phyloP scores from a whole-genome alignment of 495 filamentous ascomycete genomes.

The Neurospora intermedia region DNA sequence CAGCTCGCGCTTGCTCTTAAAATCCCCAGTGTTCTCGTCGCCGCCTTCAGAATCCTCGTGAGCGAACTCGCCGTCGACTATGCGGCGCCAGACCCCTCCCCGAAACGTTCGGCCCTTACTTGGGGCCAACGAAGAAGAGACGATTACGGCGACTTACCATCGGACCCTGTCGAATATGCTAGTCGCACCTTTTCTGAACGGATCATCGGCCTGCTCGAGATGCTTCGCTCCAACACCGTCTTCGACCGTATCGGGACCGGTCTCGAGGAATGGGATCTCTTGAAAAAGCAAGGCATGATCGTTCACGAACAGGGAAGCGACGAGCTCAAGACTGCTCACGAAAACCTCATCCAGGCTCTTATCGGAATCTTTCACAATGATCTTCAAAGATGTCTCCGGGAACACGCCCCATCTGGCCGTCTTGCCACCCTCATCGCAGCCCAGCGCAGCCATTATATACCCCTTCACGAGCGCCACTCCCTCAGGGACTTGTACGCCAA shows the following conservation, averaged over 20 bases:
- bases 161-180: slow-evolving; percentile 22
- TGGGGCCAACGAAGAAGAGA: slow-evolving; percentile 18
- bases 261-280: slow-evolving; percentile 10
- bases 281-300: neutral
- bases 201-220: slow-evolving; percentile 5
- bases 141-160: slow-evolving; percentile 23
- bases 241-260: slow-evolving; percentile 4
- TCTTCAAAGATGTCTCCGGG: slow-evolving; percentile 6
- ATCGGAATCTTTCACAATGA: slow-evolving; percentile 2
- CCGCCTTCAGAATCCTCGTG: slow-evolving; percentile 34
- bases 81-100: slow-evolving; percentile 30
- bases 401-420: neutral
- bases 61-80: slow-evolving; percentile 51
- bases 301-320: neutral
- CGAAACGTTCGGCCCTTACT: slow-evolving; percentile 3
- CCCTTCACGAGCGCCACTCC: neutral
- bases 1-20: slow-evolving; percentile 28
- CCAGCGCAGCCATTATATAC: slow-evolving; percentile 24
- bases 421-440: slow-evolving; percentile 5
- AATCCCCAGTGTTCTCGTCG: slow-evolving; percentile 23
- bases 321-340: slow-evolving; percentile 36
- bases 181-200: slow-evolving; percentile 15
- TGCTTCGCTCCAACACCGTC: slow-evolving; percentile 10
- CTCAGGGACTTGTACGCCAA: slow-evolving; percentile 7
- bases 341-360: slow-evolving; percentile 10